These are phyloP conservation scores for Luvunga scandens DNA, from an alignment of 345 rosid species.

Conservation along the genomic window DNA sequence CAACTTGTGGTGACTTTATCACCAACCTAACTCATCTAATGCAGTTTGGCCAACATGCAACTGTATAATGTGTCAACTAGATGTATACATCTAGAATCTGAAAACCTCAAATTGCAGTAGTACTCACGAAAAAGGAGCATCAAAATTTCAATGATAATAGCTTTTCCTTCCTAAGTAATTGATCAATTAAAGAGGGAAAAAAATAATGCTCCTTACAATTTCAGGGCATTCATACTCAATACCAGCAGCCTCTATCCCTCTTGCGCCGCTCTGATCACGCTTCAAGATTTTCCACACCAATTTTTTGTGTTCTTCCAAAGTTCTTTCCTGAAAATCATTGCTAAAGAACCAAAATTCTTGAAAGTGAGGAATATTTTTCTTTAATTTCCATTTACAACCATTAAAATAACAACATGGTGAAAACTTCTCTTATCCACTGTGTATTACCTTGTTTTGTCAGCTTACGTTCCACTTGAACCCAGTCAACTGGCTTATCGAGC, in stretches of 20 bases:
- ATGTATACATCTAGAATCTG: not conserved
- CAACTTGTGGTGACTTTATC: not conserved
- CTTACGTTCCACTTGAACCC: conserved; percentile 59
- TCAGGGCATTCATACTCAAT: conserved; percentile 84
- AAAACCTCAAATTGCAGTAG: too few relatives aligned
- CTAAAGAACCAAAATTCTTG: not conserved
- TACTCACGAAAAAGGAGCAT: too few relatives aligned
- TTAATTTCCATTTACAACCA: not conserved
- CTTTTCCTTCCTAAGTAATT: not conserved
- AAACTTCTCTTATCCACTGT: not conserved
- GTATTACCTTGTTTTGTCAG: conserved; percentile 62
- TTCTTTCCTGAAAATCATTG: conserved; percentile 63
- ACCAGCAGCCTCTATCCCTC: conserved; percentile 77
- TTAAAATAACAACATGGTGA: not conserved
- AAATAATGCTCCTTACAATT: conserved; percentile 56
- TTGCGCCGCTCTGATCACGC: conserved; percentile 58
- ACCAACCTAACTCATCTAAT: not conserved
- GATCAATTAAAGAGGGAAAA: not conserved
- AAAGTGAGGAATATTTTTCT: not conserved
- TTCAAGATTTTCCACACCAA: conserved; percentile 63
- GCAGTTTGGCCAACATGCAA: not conserved
- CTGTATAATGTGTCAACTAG: not conserved
- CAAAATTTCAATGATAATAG: not conserved
- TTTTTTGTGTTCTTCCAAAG: conserved; percentile 77
- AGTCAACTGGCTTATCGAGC: conserved; percentile 54